Evolutionary conservation across 768 basidiomycete genomes (phyloP).

Genomic region (Lentinula raphanica): DNA sequence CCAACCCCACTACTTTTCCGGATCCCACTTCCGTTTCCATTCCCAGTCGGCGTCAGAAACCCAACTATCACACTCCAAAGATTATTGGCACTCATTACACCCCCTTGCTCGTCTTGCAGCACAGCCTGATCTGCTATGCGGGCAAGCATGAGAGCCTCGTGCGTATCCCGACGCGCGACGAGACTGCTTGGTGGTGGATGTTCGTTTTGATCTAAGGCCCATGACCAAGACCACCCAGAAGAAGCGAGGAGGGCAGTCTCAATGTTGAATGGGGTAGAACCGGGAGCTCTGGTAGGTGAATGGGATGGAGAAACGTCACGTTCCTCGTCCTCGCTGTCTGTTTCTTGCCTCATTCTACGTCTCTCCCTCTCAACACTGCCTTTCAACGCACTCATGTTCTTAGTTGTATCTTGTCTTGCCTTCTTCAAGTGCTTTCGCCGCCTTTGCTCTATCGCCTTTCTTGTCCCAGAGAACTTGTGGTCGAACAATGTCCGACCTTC

Average conservation of each 20-base stretch:
- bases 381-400: constrained; percentile 47
- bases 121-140: constrained; percentile 67
- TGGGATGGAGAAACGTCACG: neutral
- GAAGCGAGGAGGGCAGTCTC: constrained; percentile 37
- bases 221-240: constrained; percentile 74
- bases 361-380: constrained; percentile 23
- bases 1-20: neutral
- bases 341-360: constrained; percentile 11
- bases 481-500: constrained; percentile 56
- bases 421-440: constrained; percentile 61
- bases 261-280: constrained; percentile 3
- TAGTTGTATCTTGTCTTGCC: constrained; percentile 57
- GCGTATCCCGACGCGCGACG: constrained; percentile 82
- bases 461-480: constrained; percentile 56
- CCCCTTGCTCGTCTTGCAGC: constrained; percentile 42
- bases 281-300: neutral
- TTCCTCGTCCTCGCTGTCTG: neutral
- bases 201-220: constrained; percentile 78
- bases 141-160: constrained; percentile 69
- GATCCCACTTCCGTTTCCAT: constrained; percentile 4
- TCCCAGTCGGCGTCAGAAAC: constrained; percentile 43
- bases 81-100: constrained; percentile 56
- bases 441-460: constrained; percentile 56
- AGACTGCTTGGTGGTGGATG: constrained; percentile 89
- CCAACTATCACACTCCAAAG: constrained; percentile 67